phyloP scores from a whole-genome alignment of 306 rosid genomes.

The Cucurbita ficifolia region DNA sequence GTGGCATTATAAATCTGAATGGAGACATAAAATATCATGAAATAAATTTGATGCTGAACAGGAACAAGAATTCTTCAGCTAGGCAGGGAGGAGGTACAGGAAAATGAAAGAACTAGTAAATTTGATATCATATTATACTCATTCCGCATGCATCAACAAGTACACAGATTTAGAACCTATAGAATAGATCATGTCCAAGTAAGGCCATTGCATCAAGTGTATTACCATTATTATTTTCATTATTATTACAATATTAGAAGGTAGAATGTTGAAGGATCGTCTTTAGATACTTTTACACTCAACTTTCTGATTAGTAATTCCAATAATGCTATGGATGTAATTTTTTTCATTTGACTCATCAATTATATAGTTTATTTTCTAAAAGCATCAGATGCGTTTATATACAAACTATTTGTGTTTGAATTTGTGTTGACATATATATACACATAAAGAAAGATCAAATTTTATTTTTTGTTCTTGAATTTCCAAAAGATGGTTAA shows the following conservation, averaged over 20 bases:
- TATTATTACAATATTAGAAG: neutral
- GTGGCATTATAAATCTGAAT: conserved; percentile 94
- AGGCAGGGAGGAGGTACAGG: conserved; percentile 6
- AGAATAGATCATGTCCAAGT: neutral
- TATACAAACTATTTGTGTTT: neutral
- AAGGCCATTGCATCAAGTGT: neutral
- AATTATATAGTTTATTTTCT: neutral
- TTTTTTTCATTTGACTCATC: neutral
- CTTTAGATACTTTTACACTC: neutral
- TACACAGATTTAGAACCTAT: neutral
- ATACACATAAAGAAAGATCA: neutral
- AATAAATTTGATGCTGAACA: neutral
- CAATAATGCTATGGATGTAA: neutral
- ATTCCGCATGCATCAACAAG: neutral
- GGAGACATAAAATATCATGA: conserved; percentile 34
- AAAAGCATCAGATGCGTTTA: neutral
- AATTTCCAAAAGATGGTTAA: neutral
- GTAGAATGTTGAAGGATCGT: neutral
- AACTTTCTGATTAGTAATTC: neutral
- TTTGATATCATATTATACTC: neutral
- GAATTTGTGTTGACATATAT: neutral
- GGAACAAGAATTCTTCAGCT: neutral
- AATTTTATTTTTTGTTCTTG: neutral
- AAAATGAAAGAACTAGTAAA: neutral
- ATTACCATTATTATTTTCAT: neutral